Conservation (phyloP, 805 yeast genomes). For the Candida koratica region DNA sequence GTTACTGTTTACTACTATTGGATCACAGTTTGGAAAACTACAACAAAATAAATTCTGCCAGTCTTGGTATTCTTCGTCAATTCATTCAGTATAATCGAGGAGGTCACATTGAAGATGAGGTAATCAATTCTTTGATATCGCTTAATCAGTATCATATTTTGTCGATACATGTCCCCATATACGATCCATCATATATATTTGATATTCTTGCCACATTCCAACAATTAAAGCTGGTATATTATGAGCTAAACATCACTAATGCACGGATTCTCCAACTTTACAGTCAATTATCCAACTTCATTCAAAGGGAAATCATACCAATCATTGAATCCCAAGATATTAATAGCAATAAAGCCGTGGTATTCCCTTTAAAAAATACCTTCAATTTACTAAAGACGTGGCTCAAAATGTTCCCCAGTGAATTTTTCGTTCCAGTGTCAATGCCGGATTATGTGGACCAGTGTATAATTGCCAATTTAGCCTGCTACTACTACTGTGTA, state of each 20-base stretch:
- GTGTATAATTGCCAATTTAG: slow-evolving; percentile 19
- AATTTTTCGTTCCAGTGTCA: slow-evolving; percentile 3
- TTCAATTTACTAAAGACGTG: slow-evolving; percentile 20
- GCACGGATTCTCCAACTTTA: slow-evolving; percentile 11
- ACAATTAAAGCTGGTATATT: slow-evolving; percentile 12
- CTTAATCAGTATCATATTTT: slow-evolving; percentile 15
- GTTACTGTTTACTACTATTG: slow-evolving; percentile 13
- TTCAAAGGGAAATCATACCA: slow-evolving; percentile 18
- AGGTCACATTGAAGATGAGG: slow-evolving; percentile 5
- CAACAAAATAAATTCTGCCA: slow-evolving; percentile 10
- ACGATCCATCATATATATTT: slow-evolving; percentile 20
- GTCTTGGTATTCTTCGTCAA: slow-evolving; percentile 8
- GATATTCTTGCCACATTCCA: slow-evolving; percentile 18
- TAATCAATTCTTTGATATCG: slow-evolving; percentile 8
- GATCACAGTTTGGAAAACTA: slow-evolving; percentile 15
- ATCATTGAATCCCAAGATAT: slow-evolving; percentile 13
- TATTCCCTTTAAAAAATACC: slow-evolving; percentile 18
- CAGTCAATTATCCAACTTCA: slow-evolving; percentile 15
- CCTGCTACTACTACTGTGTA: slow-evolving; percentile 21
- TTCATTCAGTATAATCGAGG: slow-evolving; percentile 10
- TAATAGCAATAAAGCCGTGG: slow-evolving; percentile 15
- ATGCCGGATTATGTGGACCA: slow-evolving; percentile 3
- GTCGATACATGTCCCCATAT: slow-evolving; percentile 22
- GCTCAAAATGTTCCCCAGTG: slow-evolving; percentile 19
- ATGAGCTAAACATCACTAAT: neutral